Conservation (phyloP, 78 protist species). For the Chrysochromulina tobinii region DNA sequence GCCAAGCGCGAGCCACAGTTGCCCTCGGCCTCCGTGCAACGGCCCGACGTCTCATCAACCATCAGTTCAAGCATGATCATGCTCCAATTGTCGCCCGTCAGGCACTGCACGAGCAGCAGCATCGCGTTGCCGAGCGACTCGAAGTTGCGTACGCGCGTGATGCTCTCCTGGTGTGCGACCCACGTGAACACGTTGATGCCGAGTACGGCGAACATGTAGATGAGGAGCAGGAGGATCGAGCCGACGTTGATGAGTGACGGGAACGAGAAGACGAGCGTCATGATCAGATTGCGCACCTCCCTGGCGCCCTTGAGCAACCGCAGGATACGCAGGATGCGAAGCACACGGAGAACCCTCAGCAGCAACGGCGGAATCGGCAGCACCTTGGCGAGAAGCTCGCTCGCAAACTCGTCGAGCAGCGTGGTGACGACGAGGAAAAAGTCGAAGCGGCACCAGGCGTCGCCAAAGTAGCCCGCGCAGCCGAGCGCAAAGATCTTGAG, state of each 20-base stretch:
- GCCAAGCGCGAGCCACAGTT: background rate
- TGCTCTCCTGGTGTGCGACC: too few species aligned
- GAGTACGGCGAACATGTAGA: background rate
- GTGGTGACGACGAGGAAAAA: background rate
- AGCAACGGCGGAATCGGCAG: background rate
- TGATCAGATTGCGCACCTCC: background rate
- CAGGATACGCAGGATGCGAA: background rate
- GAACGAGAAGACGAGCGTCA: background rate
- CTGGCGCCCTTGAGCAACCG: background rate
- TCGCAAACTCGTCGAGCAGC: background rate
- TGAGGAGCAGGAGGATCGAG: background rate
- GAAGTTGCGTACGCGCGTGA: background rate
- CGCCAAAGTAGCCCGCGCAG: background rate
- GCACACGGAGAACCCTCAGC: background rate
- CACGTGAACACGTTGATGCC: constrained; percentile 1
- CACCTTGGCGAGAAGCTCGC: background rate
- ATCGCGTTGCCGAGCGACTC: background rate
- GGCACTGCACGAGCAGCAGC: background rate
- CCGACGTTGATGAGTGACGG: background rate
- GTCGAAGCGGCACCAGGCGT: background rate
- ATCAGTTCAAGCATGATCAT: background rate
- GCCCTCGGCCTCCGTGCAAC: background rate
- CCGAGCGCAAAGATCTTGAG: background rate
- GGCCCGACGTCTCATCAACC: background rate
- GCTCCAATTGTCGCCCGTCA: background rate